Evolutionary conservation across 1,284 basidiomycete genomes (phyloP).

Genomic region (Caloboletus inedulis): DNA sequence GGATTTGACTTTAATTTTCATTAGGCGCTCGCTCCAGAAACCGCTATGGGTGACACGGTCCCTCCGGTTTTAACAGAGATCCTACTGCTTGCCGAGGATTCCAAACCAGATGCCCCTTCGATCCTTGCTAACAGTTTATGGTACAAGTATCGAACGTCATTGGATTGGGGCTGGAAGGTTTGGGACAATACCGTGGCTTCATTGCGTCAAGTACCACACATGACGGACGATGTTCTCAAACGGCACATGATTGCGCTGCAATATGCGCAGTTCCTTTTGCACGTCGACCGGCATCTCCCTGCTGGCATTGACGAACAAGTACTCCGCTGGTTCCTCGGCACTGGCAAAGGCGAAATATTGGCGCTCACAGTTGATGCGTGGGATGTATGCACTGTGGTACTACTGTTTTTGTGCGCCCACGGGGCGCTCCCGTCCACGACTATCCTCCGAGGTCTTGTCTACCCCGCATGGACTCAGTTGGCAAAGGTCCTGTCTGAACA

Average conservation of each 20-base stretch:
- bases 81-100: conserved; percentile 55
- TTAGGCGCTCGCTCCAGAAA: conserved; percentile 46
- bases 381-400: conserved; percentile 59
- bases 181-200: conserved; percentile 77
- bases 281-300: conserved; percentile 72
- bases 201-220: conserved; percentile 59
- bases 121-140: conserved; percentile 71
- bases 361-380: conserved; percentile 58
- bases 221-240: conserved; percentile 46
- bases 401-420: conserved; percentile 62
- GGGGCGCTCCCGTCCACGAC: conserved; percentile 70
- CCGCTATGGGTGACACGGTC: conserved; percentile 46
- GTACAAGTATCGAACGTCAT: conserved; percentile 71
- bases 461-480: conserved; percentile 65
- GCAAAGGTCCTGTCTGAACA: conserved; percentile 41
- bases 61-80: conserved; percentile 67
- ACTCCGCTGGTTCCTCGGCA: conserved; percentile 63
- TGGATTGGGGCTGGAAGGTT: conserved; percentile 72
- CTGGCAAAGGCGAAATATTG: conserved; percentile 58
- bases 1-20: neutral
- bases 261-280: conserved; percentile 65
- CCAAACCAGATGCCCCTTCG: conserved; percentile 55
- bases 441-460: conserved; percentile 66
- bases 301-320: conserved; percentile 65
- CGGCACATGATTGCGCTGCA: conserved; percentile 53